Evolutionary conservation across 352 stramenopile genomes (phyloP), one percentile per base, ranked within the genome.

Genomic region (Peronospora tabacina): DNA sequence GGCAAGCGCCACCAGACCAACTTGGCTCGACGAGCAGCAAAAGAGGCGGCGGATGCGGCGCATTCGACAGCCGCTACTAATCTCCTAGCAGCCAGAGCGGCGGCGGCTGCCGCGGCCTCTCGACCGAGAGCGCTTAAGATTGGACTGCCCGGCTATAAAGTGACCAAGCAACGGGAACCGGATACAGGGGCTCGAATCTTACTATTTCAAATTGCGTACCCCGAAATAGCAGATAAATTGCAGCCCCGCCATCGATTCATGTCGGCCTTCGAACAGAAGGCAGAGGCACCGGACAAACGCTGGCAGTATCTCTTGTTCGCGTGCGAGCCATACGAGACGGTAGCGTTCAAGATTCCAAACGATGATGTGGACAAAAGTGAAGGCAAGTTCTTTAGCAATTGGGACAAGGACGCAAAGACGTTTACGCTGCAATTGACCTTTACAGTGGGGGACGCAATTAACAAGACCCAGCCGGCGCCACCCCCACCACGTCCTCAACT

Each of bases 311-410:
- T 99, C 11, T 69, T 99, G 11, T 97, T 99, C 58, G 97, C 97
- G 1, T 98, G 94, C 54, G 96, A 98, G 63, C 96, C 96, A 32
- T 99, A 99, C 75, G 95, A 99, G 78, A 99, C 95, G 15, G 83
- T 99, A 16, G 97, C 90, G 34, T 99, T 99, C 77, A 99, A 98
- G 72, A 95, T 99, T 55, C 96, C 96, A 13, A 98, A 98, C 67
- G 63, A 95, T 39, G 81, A 91, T 12, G 78, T 99, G 34, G 95
- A 99, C 70, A 95, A 95, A 66, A 71, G 79, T 43, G 90, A 97
- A 55, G 94, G 89, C 29, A 88, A 89, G 52, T 98, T 98, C 70
- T 96, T 98, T 35, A 98, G 95, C 44, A 96, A 98, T 70, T 99
- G 96, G 96, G 94, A 98, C 74, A 89, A 87, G 36, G 74, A 97